These are phyloP conservation scores for Alternaria conjuncta DNA, from an alignment of 2,329 filamentous ascomycete species.

Conservation along the genomic window DNA sequence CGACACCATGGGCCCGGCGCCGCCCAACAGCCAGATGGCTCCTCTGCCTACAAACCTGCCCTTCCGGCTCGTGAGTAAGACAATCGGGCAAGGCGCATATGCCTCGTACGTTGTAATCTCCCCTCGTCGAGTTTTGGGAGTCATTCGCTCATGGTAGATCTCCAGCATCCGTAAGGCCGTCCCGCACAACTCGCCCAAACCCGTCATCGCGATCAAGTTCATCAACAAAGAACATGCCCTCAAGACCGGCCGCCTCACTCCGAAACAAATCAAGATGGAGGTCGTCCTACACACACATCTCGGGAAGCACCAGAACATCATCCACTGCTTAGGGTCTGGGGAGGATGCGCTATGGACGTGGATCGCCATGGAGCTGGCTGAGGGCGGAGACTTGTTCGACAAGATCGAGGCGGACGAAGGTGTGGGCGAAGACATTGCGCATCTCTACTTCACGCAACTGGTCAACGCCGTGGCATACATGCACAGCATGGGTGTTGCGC, in stretches of 20 bases:
- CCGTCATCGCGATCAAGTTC: slow-evolving; percentile 96
- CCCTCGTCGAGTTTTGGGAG: background rate
- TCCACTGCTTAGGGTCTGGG: slow-evolving; percentile 87
- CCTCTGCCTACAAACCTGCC: slow-evolving; percentile 85
- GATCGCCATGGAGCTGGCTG: slow-evolving; percentile 98
- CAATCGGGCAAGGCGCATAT: slow-evolving; percentile 95
- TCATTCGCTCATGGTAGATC: background rate
- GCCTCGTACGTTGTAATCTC: slow-evolving; percentile 69
- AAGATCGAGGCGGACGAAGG: slow-evolving; percentile 98
- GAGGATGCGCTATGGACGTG: slow-evolving; percentile 89
- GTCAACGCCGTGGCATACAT: slow-evolving; percentile 91
- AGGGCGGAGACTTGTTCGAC: slow-evolving; percentile 96
- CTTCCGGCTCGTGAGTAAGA: slow-evolving; percentile 94
- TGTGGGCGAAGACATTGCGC: slow-evolving; percentile 91
- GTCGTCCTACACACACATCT: slow-evolving; percentile 88
- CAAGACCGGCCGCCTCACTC: slow-evolving; percentile 83
- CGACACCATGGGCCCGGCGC: slow-evolving; percentile 29
- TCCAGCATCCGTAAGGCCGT: slow-evolving; percentile 82
- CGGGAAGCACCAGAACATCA: slow-evolving; percentile 89
- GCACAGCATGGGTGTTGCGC: slow-evolving; percentile 93
- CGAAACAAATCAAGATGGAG: slow-evolving; percentile 91
- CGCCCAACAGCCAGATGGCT: slow-evolving; percentile 75
- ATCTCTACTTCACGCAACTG: slow-evolving; percentile 94
- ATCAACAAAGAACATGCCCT: slow-evolving; percentile 97
- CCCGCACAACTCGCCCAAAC: slow-evolving; percentile 70